Evolutionary conservation across 169 alveolate species (phyloP).

Genomic region (Besnoitia besnoiti): DNA sequence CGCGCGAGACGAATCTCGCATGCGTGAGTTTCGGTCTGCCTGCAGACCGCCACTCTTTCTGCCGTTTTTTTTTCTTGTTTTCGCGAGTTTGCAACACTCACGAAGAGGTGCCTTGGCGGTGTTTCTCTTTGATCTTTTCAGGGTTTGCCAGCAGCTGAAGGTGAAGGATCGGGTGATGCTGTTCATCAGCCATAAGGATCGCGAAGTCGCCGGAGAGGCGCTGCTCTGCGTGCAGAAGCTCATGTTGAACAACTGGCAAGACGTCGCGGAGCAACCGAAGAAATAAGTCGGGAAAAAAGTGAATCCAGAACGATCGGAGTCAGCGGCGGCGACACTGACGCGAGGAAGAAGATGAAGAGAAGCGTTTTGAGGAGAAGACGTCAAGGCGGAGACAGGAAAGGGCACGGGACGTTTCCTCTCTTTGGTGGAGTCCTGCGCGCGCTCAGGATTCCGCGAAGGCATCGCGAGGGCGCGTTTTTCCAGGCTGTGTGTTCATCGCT

Average conservation of each 20-base stretch:
- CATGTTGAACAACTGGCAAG: slow-evolving; percentile 81
- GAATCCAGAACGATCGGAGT: not conserved
- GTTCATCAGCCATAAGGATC: slow-evolving; percentile 76
- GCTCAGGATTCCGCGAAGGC: too few species aligned
- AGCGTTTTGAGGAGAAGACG: too few species aligned
- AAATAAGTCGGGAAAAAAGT: not conserved
- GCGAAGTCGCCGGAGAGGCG: slow-evolving; percentile 84
- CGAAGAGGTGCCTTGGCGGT: too few species aligned
- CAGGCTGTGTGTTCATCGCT: too few species aligned
- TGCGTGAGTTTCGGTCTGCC: too few species aligned
- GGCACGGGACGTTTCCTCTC: too few species aligned
- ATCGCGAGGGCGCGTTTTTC: too few species aligned
- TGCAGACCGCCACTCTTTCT: too few species aligned
- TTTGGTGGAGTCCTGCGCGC: too few species aligned
- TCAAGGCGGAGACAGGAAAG: too few species aligned
- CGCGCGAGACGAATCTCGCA: too few species aligned
- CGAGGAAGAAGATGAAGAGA: not conserved
- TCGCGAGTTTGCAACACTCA: not conserved
- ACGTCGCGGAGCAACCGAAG: slow-evolving; percentile 55
- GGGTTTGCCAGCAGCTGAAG: slow-evolving; percentile 69
- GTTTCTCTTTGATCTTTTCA: slow-evolving; percentile 16
- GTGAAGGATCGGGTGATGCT: slow-evolving; percentile 80
- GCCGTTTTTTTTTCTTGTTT: not conserved
- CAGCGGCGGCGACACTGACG: not conserved
- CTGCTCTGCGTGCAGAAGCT: slow-evolving; percentile 83